Base-by-base conservation (phyloP, 2,329 filamentous ascomycete genomes). In the Penicillium sp. region DNA sequence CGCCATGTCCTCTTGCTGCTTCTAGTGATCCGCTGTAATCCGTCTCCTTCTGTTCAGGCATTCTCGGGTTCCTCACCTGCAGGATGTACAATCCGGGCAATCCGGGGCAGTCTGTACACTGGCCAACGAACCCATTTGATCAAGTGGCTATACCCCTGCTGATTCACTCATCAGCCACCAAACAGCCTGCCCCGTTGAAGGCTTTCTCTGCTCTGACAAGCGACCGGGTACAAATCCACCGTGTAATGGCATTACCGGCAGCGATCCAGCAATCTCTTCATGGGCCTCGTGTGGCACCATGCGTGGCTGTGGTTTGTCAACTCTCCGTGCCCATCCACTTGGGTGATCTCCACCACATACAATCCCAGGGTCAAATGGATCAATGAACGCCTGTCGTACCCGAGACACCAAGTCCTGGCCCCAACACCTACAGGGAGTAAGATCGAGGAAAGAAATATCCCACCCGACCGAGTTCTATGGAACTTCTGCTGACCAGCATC, bases 261-360 rank as follows among this genome's bases (percentile, higher is more conserved):
- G 33, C 24, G 44, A 49, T 35, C 27, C n/a, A 10, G 44, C 52
- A 40, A 36, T n/a, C 40, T 46, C 54, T 55, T 41, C 40, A 44
- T 33, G 47, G 46, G 36, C 50, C 53, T 56, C 53, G 59, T 57
- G 59, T 61, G 50, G 37, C 53, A 44, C 50, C 18, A 61, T 59
- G 54, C 37, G 37, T 47, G 35, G 54, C 54, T 59, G 54, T 63
- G 56, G 59, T 61, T 63, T 59, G 61, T 40, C 56, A 57, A 51
- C 31, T 33, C 31, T 6, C 39, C 49, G 47, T 40, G 50, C 41
- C 56, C 56, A 53, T 55, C 44, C 37, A 43, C 37, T 27, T 19
- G 44, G 39, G n/a, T 10, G 18, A 43, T 50, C 57, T 35, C 61
- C 59, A 61, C 59, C 27, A 18, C 19, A 19, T 18, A 61, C 46